phyloP scores from a whole-genome alignment of 2,329 filamentous ascomycete genomes.

The Hypoxylon sp. region DNA sequence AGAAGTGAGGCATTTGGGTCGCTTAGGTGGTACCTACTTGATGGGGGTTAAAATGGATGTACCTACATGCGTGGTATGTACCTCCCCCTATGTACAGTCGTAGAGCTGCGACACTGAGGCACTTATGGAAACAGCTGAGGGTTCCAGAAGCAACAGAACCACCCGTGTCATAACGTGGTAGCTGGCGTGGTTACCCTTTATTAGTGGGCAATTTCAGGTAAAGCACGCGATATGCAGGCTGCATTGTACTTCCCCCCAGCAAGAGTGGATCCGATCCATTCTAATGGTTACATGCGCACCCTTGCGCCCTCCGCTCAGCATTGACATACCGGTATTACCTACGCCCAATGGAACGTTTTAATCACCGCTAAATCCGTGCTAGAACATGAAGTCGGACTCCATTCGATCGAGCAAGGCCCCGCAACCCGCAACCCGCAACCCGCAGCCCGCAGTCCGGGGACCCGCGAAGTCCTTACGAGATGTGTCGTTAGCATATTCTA shows the following conservation, averaged over 20 bases:
- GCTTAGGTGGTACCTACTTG: neutral
- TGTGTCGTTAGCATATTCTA: neutral
- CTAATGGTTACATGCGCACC: conserved; percentile 7
- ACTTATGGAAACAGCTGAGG: neutral
- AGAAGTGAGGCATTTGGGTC: neutral
- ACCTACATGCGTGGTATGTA: neutral
- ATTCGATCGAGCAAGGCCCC: neutral
- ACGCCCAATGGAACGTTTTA: conserved; percentile 31
- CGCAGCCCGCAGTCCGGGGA: neutral
- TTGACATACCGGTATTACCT: conserved; percentile 28
- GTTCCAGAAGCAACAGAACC: conserved; percentile 3
- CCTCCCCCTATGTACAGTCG: neutral
- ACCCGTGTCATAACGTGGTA: neutral
- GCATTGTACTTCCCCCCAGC: neutral
- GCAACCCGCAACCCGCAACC: too few species aligned
- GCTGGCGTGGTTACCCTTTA: conserved; percentile 8
- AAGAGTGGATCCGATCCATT: neutral
- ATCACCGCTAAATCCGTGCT: conserved; percentile 8
- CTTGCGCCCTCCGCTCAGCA: neutral
- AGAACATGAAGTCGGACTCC: neutral
- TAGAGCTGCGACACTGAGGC: neutral
- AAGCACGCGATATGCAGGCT: conserved; percentile 5
- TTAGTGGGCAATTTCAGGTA: conserved; percentile 17
- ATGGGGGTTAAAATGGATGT: neutral
- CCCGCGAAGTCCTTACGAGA: too few species aligned